Evolutionary conservation across 1,284 basidiomycete genomes (phyloP), one percentile per base, ranked within the genome.

Genomic region (Ustilago loliicola): DNA sequence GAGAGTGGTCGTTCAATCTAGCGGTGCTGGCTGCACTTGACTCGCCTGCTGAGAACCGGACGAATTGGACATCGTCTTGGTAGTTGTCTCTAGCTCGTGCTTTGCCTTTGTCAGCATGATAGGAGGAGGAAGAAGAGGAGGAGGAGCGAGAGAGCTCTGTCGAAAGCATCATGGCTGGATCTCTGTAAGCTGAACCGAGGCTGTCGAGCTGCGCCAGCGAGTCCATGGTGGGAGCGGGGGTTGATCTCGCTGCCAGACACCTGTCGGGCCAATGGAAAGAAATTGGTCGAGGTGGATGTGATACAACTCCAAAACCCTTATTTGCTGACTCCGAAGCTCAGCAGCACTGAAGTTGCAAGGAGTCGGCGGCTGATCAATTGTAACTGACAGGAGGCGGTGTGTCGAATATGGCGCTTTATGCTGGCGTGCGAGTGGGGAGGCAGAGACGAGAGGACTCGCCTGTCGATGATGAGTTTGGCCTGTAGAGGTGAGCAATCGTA

Each of bases 31-130:
- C 10, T 23, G 54, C 23, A 27, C 62, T 62, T 11, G 63, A 45
- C 19, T 60, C 63, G 11, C 48, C 63, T 9, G 50, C 5, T 0
- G 34, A 17, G 19, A 25, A 23, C 11, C 10, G 9, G 25, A 11
- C 0, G 42, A 34, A 11, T 0, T 51, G 47, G 9, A 29, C 15
- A 10, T 45, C 32, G 19, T 64, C 58, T 2, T 53, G 27, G 7
- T 21, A 40, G 17, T 29, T 21, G 21, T 68, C 61, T 29, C 42
- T 32, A 8, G 71, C 71, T 61, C 71, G 47, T 3, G 61, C 53
- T 21, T 73, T 73, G 47, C 71, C 71, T 58, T 73, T 73, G 40
- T 73, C 61, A 10, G 19, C 52, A 23, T 52, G 53, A 50, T 36
- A 21, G 8, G 52, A 34, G 15, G 52, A 32, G 2, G 65, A 54